These are phyloP conservation scores for Colletotrichum lentis DNA, from an alignment of 2,329 filamentous ascomycete genomes.

Conservation along the genomic window DNA sequence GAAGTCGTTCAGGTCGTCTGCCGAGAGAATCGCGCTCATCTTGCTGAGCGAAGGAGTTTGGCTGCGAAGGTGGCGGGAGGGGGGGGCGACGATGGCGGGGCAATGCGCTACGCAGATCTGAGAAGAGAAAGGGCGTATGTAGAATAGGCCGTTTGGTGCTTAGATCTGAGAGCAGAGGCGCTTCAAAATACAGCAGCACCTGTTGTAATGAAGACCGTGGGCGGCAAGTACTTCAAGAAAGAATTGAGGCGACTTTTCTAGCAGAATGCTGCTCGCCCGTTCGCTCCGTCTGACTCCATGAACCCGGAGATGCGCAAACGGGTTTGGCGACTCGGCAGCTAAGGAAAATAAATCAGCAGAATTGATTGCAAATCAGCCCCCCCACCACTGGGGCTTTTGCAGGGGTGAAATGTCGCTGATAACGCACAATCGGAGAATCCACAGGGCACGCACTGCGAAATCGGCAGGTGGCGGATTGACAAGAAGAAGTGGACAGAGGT, in stretches of 20 bases:
- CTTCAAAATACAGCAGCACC: background rate
- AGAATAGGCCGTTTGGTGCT: background rate
- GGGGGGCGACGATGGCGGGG: constrained; percentile 15
- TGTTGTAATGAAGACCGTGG: background rate
- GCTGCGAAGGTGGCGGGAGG: background rate
- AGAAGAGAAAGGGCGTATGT: background rate
- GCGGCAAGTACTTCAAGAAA: background rate
- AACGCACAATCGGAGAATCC: constrained; percentile 2
- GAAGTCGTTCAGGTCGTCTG: constrained; percentile 98
- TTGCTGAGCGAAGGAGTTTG: constrained; percentile 41
- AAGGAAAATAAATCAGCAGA: constrained; percentile 13
- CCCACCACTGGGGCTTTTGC: constrained; percentile 35
- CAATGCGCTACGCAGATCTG: background rate
- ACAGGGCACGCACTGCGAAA: constrained; percentile 31
- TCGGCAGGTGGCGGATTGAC: constrained; percentile 34
- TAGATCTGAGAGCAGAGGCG: background rate
- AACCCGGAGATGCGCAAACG: constrained; percentile 37
- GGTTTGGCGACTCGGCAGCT: background rate
- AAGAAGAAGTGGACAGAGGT: background rate
- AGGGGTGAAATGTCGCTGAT: constrained; percentile 12
- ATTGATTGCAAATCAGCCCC: constrained; percentile 39
- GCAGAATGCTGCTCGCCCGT: background rate
- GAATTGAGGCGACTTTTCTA: no score
- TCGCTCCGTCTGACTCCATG: background rate
- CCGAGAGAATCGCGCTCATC: constrained; percentile 97